Evolutionary conservation across 768 basidiomycete species (phyloP), one percentile per base, ranked within the genome.

Genomic region (Auriscalpium vulgare): DNA sequence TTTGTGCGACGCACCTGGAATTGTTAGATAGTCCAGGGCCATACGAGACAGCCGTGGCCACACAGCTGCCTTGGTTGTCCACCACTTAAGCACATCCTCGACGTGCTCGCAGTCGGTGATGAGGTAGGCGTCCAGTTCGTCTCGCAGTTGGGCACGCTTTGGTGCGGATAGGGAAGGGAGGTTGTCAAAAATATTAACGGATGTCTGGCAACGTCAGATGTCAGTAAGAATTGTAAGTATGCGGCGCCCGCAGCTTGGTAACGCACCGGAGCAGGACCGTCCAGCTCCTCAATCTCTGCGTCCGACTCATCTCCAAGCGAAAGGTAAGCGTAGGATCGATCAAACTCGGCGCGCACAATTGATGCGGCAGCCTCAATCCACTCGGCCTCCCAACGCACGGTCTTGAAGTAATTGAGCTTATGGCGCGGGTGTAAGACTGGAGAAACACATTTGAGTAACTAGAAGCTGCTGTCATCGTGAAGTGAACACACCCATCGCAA

Each of bases 401-500:
- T 13, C 49, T 54, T 37, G 50, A 61, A 61, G 40, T 61, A 61
- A 10, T 19, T 29, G 9, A 61, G 50, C 44, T 63, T 55, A 34
- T 56, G 52, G 3, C 46, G 36, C 0, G 59, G 61, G 44, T 56
- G 56, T 47, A 62, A 44, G 37, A 62, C 44, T 56, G 13, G 2
- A 8, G 2, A 5, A 1, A 23, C 19, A 47, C 0, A 47, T 10
- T 4, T 10, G 16, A 10, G 47, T 10, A 8, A 13, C 21, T 4
- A n/a, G n/a, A 23, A 10, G 10, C 16, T n/a, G 23, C 2, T n/a
- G 10, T n/a, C 4, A 1, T 3, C n/a, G 11, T 6, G 10, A 9
- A 36, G n/a, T 1, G 34, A 46, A 65, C 67, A 1, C 54, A 74
- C 72, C 53, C 66, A 72, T 73, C 1, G 69, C 67, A 50, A 74